These are phyloP conservation scores for Pseudogymnoascus sp. DNA, from an alignment of 2,329 filamentous ascomycete species.

Conservation along the genomic window DNA sequence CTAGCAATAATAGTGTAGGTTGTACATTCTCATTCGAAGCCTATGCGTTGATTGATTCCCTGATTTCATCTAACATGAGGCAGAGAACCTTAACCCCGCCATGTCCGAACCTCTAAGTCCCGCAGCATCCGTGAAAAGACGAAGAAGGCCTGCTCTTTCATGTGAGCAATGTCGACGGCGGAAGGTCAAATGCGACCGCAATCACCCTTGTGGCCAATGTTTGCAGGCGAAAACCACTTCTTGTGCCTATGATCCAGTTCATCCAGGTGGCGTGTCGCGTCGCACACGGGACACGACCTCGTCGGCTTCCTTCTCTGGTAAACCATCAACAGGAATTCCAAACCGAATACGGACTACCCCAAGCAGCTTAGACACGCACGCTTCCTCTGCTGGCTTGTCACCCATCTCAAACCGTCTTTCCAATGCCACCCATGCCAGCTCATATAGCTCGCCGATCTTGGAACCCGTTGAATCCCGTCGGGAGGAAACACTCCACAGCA, in stretches of 20 bases:
- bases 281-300: conserved; percentile 2
- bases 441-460: neutral
- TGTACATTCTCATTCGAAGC: neutral
- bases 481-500: neutral
- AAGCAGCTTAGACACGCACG: conserved; percentile 6
- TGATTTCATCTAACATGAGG: neutral
- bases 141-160: conserved; percentile 31
- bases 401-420: neutral
- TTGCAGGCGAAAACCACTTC: conserved; percentile 24
- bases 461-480: neutral
- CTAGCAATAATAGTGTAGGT: neutral
- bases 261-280: conserved; percentile 1
- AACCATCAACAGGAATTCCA: neutral
- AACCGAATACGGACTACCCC: conserved; percentile 1
- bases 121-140: conserved; percentile 14
- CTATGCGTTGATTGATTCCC: too few relatives aligned
- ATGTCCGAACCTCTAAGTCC: neutral
- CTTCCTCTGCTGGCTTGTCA: neutral
- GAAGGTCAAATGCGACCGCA: conserved; percentile 40
- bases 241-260: conserved; percentile 28
- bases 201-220: conserved; percentile 36
- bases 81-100: neutral
- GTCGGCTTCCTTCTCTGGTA: neutral
- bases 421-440: neutral
- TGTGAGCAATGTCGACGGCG: conserved; percentile 37